Conservation (phyloP, 768 basidiomycete species). For the Boletus subcaerulescens region DNA sequence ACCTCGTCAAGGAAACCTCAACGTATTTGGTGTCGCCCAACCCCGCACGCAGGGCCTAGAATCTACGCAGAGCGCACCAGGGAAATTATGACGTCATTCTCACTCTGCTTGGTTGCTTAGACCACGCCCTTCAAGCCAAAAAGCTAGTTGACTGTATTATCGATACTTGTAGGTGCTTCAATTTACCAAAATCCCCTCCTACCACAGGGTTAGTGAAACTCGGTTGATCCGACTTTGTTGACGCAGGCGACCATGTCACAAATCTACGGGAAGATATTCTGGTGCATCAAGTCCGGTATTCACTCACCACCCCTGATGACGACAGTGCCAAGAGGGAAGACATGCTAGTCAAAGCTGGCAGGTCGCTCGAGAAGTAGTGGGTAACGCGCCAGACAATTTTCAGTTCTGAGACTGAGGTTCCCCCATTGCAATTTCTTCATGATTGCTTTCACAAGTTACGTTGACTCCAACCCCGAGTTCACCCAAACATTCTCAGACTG, state of each 20-base stretch:
- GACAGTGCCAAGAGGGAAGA: slow-evolving; percentile 49
- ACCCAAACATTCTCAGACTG: slow-evolving; percentile 78
- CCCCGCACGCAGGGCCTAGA: slow-evolving; percentile 92
- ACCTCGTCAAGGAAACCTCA: slow-evolving; percentile 72
- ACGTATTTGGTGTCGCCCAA: slow-evolving; percentile 94
- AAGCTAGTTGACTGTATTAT: slow-evolving; percentile 86
- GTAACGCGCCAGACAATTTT: slow-evolving; percentile 22
- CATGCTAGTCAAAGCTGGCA: slow-evolving; percentile 62
- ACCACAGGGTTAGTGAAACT: neutral
- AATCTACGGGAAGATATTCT: slow-evolving; percentile 91
- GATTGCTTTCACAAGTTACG: slow-evolving; percentile 89
- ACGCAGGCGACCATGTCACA: slow-evolving; percentile 81
- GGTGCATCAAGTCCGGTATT: slow-evolving; percentile 78
- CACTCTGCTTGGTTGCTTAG: slow-evolving; percentile 89
- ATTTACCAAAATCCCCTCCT: neutral
- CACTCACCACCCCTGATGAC: slow-evolving; percentile 72
- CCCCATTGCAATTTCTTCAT: slow-evolving; percentile 77
- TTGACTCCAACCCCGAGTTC: slow-evolving; percentile 64
- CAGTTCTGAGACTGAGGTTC: neutral
- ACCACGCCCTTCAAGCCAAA: slow-evolving; percentile 83
- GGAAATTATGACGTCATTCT: slow-evolving; percentile 92
- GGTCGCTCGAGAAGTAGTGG: slow-evolving; percentile 88
- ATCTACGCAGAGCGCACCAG: slow-evolving; percentile 83
- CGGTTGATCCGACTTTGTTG: slow-evolving; percentile 8
- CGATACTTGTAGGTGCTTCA: slow-evolving; percentile 53